These are phyloP conservation scores for Xerocomus nothofagi DNA, from an alignment of 1,284 basidiomycete genomes.

Conservation along the genomic window DNA sequence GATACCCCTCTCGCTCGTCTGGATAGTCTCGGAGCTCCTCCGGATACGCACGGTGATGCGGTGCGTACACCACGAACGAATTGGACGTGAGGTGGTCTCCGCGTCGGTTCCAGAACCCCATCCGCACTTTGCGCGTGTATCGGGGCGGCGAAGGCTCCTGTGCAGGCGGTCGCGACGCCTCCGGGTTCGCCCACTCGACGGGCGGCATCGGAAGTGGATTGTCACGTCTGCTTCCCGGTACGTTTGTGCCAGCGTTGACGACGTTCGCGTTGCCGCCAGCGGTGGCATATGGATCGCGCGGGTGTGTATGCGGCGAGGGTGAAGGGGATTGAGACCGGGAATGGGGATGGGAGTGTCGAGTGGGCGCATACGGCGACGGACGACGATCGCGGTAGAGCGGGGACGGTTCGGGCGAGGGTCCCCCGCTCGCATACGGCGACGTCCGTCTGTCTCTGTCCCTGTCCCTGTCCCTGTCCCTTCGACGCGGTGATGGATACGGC, in stretches of 20 bases:
- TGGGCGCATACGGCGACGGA: constrained; percentile 22
- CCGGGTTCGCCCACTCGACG: constrained; percentile 22
- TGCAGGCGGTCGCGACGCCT: constrained; percentile 29
- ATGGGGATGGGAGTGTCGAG: background rate
- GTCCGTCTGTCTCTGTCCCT: no score
- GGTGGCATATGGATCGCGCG: constrained; percentile 13
- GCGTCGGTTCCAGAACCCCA: constrained; percentile 66
- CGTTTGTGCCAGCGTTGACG: background rate
- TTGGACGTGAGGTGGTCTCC: constrained; percentile 62
- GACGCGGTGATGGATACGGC: constrained; percentile 25
- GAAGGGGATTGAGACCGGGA: constrained; percentile 21
- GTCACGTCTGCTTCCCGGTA: constrained; percentile 15
- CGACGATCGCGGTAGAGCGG: constrained; percentile 26
- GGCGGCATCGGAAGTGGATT: constrained; percentile 36
- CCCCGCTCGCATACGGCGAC: constrained; percentile 23
- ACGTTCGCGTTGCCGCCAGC: background rate
- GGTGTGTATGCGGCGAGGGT: constrained; percentile 15
- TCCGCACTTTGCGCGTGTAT: constrained; percentile 40
- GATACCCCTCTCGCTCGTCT: constrained; percentile 49
- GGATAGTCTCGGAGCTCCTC: constrained; percentile 60
- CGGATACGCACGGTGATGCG: constrained; percentile 51
- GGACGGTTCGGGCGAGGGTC: constrained; percentile 26
- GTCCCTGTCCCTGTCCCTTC: no score
- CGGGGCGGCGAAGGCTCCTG: constrained; percentile 29
- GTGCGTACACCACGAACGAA: constrained; percentile 62